Conservation (phyloP, 176 grass and related monocot genomes). For the Aechmea fasciata region DNA sequence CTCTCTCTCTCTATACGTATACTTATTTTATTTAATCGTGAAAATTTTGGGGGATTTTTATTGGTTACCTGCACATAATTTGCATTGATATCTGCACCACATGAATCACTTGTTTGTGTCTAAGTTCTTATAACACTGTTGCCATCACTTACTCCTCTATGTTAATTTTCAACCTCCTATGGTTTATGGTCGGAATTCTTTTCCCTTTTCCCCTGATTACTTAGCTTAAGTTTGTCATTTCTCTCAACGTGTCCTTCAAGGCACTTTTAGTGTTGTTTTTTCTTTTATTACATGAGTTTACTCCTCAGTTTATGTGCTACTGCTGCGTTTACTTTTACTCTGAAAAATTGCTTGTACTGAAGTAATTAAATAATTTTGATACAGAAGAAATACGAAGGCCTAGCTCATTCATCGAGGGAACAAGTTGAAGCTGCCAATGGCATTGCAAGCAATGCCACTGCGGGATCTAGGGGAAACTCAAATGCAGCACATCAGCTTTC, state of each 20-base stretch:
- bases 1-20: background rate
- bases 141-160: background rate
- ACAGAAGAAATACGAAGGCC: conserved; percentile 76
- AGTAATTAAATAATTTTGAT: conserved; percentile 13
- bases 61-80: background rate
- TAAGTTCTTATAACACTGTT: background rate
- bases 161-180: background rate
- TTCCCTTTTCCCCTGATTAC: background rate
- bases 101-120: background rate
- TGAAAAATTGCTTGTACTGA: conserved; percentile 22
- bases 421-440: conserved; percentile 55
- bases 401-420: conserved; percentile 54
- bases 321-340: background rate
- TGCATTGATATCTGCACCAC: background rate
- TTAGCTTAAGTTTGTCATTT: background rate
- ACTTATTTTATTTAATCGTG: background rate
- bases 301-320: background rate
- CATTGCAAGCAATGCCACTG: conserved; percentile 28
- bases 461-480: conserved; percentile 43
- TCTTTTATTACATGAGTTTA: background rate
- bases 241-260: background rate
- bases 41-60: background rate
- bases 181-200: background rate
- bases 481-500: conserved; percentile 37
- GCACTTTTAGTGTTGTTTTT: background rate